Evolutionary conservation across 2,329 filamentous ascomycete genomes (phyloP).

Genomic region (Coniosporium tulheliwenetii): DNA sequence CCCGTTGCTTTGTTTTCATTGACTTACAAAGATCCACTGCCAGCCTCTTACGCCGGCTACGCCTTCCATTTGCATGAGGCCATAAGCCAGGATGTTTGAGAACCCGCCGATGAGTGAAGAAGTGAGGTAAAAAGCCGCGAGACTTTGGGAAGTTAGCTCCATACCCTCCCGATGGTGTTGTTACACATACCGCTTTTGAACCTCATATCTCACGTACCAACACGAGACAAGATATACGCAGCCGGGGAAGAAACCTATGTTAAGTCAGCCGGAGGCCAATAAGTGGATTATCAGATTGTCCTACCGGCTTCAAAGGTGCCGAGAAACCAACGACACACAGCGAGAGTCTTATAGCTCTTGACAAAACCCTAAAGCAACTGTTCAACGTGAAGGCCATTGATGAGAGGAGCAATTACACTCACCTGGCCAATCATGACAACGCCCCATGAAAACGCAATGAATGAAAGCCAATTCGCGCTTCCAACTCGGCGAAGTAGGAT

Average conservation of each 20-base stretch:
- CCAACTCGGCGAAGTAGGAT: slow-evolving; percentile 5
- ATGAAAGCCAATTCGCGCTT: slow-evolving; percentile 10
- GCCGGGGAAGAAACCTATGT: slow-evolving; percentile 6
- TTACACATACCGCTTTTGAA: slow-evolving; percentile 3
- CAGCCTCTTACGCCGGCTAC: slow-evolving; percentile 10
- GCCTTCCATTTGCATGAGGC: slow-evolving; percentile 4
- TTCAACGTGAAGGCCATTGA: too few relatives aligned
- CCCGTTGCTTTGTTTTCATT: too few relatives aligned
- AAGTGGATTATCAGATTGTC: too few relatives aligned
- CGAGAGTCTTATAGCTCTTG: too few relatives aligned
- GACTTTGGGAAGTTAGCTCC: slow-evolving; percentile 1
- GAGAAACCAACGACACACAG: too few relatives aligned
- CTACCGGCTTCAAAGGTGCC: too few relatives aligned
- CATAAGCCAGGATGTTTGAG: slow-evolving; percentile 7
- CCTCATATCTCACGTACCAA: slow-evolving; percentile 8
- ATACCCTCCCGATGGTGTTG: too few relatives aligned
- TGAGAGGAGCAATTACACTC: too few relatives aligned
- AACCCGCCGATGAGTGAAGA: not conserved
- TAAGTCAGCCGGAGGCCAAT: slow-evolving; percentile 5
- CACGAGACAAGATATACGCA: slow-evolving; percentile 6
- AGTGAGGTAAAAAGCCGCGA: too few relatives aligned
- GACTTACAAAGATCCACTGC: slow-evolving; percentile 11
- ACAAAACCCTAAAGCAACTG: too few relatives aligned
- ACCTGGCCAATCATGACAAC: too few relatives aligned
- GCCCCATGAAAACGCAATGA: slow-evolving; percentile 7